Evolutionary conservation across 352 stramenopile species (phyloP).

Genomic region (Phytopythium boreale): DNA sequence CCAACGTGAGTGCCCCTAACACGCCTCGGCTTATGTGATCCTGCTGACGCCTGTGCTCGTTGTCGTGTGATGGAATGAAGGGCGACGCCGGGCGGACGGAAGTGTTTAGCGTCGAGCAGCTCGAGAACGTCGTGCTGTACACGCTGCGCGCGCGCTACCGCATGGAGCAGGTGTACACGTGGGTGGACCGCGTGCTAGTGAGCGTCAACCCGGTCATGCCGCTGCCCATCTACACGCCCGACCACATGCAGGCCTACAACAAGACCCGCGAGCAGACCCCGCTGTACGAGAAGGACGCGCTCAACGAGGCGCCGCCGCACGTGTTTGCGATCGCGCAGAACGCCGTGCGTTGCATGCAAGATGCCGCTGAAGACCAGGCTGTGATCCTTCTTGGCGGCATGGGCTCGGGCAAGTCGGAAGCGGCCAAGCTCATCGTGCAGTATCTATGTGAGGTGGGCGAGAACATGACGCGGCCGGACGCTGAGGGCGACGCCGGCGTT

Average conservation of each 20-base stretch:
- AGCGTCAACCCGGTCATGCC: slow-evolving; percentile 67
- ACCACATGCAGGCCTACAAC: slow-evolving; percentile 80
- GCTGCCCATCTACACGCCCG: slow-evolving; percentile 79
- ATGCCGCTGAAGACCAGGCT: slow-evolving; percentile 72
- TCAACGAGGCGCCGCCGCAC: slow-evolving; percentile 67
- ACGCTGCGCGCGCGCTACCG: slow-evolving; percentile 69
- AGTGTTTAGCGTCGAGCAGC: slow-evolving; percentile 50
- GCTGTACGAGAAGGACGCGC: slow-evolving; percentile 47
- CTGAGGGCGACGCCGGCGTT: slow-evolving; percentile 41
- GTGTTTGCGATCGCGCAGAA: slow-evolving; percentile 81
- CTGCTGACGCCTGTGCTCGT: slow-evolving; percentile 3
- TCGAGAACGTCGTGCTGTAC: slow-evolving; percentile 77
- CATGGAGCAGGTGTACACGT: slow-evolving; percentile 84
- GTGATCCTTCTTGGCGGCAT: slow-evolving; percentile 74
- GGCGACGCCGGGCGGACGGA: slow-evolving; percentile 58
- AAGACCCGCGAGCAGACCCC: slow-evolving; percentile 54
- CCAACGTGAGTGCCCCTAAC: slow-evolving; percentile 31
- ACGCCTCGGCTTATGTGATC: neutral
- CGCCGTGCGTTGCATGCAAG: slow-evolving; percentile 73
- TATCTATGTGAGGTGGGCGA: slow-evolving; percentile 81
- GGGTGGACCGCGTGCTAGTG: slow-evolving; percentile 73
- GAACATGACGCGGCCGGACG: slow-evolving; percentile 32
- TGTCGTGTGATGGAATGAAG: slow-evolving; percentile 14
- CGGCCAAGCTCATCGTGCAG: slow-evolving; percentile 79
- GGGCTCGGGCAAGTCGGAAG: slow-evolving; percentile 75